Evolutionary conservation across 352 stramenopile species (phyloP).

Genomic region (Phytophthora melonis): DNA sequence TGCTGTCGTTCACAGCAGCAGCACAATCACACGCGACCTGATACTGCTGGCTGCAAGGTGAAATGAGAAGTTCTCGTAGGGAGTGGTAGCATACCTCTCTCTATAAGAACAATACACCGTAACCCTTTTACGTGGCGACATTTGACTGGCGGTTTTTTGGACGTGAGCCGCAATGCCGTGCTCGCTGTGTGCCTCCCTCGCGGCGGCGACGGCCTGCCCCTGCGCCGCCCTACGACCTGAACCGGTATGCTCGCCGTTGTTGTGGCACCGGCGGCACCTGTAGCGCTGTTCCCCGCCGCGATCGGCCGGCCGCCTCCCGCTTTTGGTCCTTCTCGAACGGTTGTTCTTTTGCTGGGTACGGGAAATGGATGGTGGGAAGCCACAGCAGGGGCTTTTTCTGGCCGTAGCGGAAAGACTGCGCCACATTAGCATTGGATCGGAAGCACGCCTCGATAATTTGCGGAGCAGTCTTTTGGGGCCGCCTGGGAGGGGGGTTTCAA

Average conservation of each 20-base stretch:
- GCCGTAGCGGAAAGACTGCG: constrained; percentile 23
- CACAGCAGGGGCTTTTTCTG: constrained; percentile 18
- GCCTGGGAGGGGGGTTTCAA: constrained; percentile 20
- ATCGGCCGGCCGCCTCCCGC: constrained; percentile 1
- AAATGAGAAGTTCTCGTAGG: constrained; percentile 12
- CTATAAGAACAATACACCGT: constrained; percentile 35
- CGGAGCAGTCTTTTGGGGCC: constrained; percentile 22
- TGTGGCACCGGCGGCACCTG: background rate
- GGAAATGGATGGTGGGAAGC: constrained; percentile 38
- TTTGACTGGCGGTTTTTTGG: constrained; percentile 46
- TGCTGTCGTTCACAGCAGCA: constrained; percentile 6
- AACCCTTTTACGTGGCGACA: constrained; percentile 48
- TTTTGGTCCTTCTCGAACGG: constrained; percentile 22
- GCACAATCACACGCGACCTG: constrained; percentile 5
- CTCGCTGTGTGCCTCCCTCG: background rate
- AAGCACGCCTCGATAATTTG: background rate
- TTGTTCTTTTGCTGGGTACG: constrained; percentile 39
- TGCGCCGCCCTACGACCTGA: constrained; percentile 5
- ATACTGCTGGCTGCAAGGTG: background rate
- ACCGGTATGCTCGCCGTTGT: background rate
- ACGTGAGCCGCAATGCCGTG: constrained; percentile 4
- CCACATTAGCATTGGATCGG: background rate
- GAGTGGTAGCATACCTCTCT: constrained; percentile 23
- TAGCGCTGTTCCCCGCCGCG: background rate
- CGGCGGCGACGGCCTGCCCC: background rate